These are phyloP conservation scores for Hepatocystis sp. DNA, from an alignment of 169 alveolate species.

Conservation along the genomic window DNA sequence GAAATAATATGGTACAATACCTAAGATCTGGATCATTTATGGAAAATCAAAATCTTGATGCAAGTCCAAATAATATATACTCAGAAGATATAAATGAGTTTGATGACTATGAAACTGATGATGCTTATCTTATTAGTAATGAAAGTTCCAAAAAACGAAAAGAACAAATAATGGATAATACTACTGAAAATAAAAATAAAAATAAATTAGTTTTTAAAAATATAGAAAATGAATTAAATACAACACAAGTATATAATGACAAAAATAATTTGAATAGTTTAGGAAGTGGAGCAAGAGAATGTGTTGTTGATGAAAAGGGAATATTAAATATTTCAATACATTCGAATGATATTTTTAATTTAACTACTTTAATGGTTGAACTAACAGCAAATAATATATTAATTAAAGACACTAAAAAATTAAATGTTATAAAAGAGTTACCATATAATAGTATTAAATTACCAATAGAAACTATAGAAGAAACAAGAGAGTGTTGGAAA, in stretches of 20 bases:
- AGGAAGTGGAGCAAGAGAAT: slow-evolving; percentile 54
- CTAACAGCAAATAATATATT: slow-evolving; percentile 37
- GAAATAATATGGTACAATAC: slow-evolving; percentile 50
- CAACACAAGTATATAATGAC: slow-evolving; percentile 6
- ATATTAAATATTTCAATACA: slow-evolving; percentile 39
- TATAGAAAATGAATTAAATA: slow-evolving; percentile 50
- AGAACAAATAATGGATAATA: no score
- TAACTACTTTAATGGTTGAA: slow-evolving; percentile 38
- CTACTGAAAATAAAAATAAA: neutral
- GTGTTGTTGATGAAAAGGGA: slow-evolving; percentile 44
- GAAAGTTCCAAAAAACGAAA: no score
- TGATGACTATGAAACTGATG: slow-evolving; percentile 55
- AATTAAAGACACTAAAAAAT: slow-evolving; percentile 32
- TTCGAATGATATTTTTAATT: slow-evolving; percentile 52
- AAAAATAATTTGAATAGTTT: slow-evolving; percentile 6
- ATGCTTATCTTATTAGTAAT: no score
- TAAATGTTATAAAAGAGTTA: slow-evolving; percentile 30
- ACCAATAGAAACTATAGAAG: slow-evolving; percentile 71
- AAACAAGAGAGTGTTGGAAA: slow-evolving; percentile 73
- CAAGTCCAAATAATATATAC: slow-evolving; percentile 16
- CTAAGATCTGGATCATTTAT: slow-evolving; percentile 44
- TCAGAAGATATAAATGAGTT: slow-evolving; percentile 67
- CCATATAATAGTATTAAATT: slow-evolving; percentile 33
- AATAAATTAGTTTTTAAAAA: slow-evolving; percentile 47
- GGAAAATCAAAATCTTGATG: slow-evolving; percentile 21